Base-by-base conservation (phyloP, 495 filamentous ascomycete genomes). In the Tetracladium setigerum region DNA sequence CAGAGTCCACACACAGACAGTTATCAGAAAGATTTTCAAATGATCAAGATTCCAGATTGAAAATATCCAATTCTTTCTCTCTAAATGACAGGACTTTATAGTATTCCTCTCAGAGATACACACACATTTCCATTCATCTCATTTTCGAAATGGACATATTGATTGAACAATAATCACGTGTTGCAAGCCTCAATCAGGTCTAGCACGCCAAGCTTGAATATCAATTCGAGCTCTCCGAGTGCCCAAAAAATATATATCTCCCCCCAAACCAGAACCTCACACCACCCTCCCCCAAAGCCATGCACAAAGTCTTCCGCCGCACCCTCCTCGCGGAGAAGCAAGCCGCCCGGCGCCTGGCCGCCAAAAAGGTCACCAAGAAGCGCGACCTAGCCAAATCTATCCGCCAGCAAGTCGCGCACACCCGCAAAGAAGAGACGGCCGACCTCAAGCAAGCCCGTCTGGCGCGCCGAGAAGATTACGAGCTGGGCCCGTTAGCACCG, bases 261-360 rank as follows among this genome's bases (percentile, higher is more conserved):
- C 32, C 24, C 44, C 30, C 39, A 47, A 47, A 53, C 53, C 49
- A 30, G 15, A 38, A 43, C 46, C 13, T 13, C 38, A 18, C 34
- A 39, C 49, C 19, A 17, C 30, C 30, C 48, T 52, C 49, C n/a
- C 44, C 62, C 52, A 47, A 47, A 52, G 70, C 54, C 53, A 90
- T 90, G 85, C 82, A 89, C 65, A 87, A 83, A 65, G 71, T 89
- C 55, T 73, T 87, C 54, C 76, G 76, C 58, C 77, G 83, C 53
- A 81, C 82, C 49, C 68, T 74, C 38, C 69, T 81, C 53, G 84
- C 84, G 52, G 70, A 83, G 61, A 78, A 77, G 57, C 79, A 82
- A 64, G 76, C 69, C 35, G 69, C 71, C 43, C 67, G 75, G 60
- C 63, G 72, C 48, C 14, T 40, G 14, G 46, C 54, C 38, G 72